phyloP scores from a whole-genome alignment of 306 rosid genomes.

The Cicer cuneatum region DNA sequence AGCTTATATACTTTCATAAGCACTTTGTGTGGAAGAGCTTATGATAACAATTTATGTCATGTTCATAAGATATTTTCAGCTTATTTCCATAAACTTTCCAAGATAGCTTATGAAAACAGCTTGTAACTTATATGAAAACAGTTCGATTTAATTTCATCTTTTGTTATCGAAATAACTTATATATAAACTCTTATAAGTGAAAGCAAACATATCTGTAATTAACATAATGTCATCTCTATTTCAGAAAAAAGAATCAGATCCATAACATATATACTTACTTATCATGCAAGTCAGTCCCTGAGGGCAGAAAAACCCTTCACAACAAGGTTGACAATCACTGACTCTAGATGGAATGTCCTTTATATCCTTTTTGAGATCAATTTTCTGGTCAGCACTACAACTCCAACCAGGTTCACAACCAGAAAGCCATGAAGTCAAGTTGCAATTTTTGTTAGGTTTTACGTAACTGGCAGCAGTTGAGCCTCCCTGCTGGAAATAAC shows the following conservation, averaged over 20 bases:
- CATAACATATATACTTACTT: constrained; percentile 62
- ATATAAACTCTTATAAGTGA: not conserved
- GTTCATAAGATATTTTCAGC: no score
- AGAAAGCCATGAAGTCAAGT: constrained; percentile 67
- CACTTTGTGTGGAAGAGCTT: no score
- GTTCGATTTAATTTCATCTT: no score
- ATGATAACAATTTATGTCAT: no score
- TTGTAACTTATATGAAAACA: no score
- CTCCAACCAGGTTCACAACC: constrained; percentile 95
- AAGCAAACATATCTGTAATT: not conserved
- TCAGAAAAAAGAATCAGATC: constrained; percentile 23
- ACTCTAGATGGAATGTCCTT: constrained; percentile 57
- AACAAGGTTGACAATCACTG: constrained; percentile 68
- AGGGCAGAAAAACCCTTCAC: constrained; percentile 88
- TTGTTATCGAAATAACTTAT: no score
- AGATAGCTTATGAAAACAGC: no score
- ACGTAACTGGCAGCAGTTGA: constrained; percentile 46
- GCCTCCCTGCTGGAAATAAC: constrained; percentile 44
- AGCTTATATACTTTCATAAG: no score
- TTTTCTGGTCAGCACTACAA: constrained; percentile 54
- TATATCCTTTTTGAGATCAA: constrained; percentile 53
- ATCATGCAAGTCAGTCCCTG: constrained; percentile 87
- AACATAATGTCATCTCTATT: not conserved
- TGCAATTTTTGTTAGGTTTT: constrained; percentile 77
- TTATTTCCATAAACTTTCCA: no score